phyloP scores from a whole-genome alignment of 2,329 filamentous ascomycete genomes.

The Calonectria pteridis region DNA sequence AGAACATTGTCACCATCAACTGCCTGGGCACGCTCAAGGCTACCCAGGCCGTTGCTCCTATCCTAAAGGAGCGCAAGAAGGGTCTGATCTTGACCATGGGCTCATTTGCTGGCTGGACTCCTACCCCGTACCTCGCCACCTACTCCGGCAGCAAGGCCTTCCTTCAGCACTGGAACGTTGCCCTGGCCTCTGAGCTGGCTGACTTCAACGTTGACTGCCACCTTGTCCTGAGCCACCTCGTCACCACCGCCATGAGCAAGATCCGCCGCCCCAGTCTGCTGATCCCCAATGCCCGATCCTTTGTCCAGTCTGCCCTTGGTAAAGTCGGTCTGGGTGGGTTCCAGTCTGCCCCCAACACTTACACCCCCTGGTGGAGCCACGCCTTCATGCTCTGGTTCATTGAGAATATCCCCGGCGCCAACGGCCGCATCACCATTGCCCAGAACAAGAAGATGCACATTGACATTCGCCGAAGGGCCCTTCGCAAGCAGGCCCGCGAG shows the following conservation, averaged over 20 bases:
- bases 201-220: conserved; percentile 89
- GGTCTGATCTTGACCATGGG: conserved; percentile 98
- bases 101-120: conserved; percentile 92
- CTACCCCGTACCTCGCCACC: conserved; percentile 91
- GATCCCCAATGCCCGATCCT: conserved; percentile 84
- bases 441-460: conserved; percentile 79
- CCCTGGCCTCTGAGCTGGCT: conserved; percentile 85
- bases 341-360: conserved; percentile 84
- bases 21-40: conserved; percentile 90
- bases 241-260: conserved; percentile 98
- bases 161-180: conserved; percentile 94
- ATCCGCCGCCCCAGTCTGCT: conserved; percentile 82
- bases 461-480: conserved; percentile 83
- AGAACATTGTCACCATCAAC: conserved; percentile 95
- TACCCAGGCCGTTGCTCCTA: conserved; percentile 86
- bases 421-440: conserved; percentile 59
- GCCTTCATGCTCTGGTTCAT: conserved; percentile 89
- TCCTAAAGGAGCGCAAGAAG: conserved; percentile 85
- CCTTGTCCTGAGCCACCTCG: conserved; percentile 90
- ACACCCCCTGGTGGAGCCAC: conserved; percentile 94
- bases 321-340: conserved; percentile 88
- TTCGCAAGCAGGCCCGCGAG: conserved; percentile 87
- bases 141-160: conserved; percentile 99
- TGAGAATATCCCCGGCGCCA: conserved; percentile 67
- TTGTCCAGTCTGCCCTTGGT: conserved; percentile 81